Conservation (phyloP, 2,329 filamentous ascomycete species). For the Coniochaeta pulveracea region DNA sequence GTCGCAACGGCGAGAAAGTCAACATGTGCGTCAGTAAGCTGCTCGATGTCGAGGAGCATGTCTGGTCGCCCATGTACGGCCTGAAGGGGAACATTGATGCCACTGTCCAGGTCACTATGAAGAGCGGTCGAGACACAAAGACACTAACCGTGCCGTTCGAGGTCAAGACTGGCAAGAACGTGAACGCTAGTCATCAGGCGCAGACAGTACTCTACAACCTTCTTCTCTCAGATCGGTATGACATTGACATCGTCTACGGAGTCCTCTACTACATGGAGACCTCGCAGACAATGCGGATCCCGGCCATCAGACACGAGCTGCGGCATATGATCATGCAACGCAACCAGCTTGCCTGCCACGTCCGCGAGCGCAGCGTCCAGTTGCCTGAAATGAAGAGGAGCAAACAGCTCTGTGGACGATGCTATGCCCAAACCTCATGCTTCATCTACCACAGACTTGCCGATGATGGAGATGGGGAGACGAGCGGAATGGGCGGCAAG, state of each 20-base stretch:
- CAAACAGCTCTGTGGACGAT: slow-evolving; percentile 70
- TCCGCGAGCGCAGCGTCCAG: slow-evolving; percentile 67
- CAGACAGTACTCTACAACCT: slow-evolving; percentile 94
- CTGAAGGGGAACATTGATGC: slow-evolving; percentile 97
- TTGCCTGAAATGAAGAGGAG: slow-evolving; percentile 80
- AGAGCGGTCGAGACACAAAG: slow-evolving; percentile 52
- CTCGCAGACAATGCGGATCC: slow-evolving; percentile 75
- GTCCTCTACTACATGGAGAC: slow-evolving; percentile 93
- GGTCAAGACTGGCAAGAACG: slow-evolving; percentile 84
- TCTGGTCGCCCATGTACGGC: slow-evolving; percentile 97
- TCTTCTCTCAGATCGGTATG: slow-evolving; percentile 85
- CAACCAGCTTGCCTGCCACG: slow-evolving; percentile 76
- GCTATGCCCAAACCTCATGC: slow-evolving; percentile 83
- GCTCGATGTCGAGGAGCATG: slow-evolving; percentile 91
- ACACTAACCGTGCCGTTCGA: slow-evolving; percentile 86
- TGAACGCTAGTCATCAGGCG: slow-evolving; percentile 72
- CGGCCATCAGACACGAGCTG: slow-evolving; percentile 75
- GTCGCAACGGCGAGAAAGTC: slow-evolving; percentile 64
- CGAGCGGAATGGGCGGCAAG: slow-evolving; percentile 67
- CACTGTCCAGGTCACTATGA: slow-evolving; percentile 79
- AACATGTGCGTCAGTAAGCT: slow-evolving; percentile 85
- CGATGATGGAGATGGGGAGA: slow-evolving; percentile 71
- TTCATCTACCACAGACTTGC: slow-evolving; percentile 89
- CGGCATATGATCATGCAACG: slow-evolving; percentile 95
- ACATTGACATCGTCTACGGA: slow-evolving; percentile 81